These are phyloP conservation scores for Paspalum notatum DNA, from an alignment of 176 grass and related monocot genomes.

Conservation along the genomic window DNA sequence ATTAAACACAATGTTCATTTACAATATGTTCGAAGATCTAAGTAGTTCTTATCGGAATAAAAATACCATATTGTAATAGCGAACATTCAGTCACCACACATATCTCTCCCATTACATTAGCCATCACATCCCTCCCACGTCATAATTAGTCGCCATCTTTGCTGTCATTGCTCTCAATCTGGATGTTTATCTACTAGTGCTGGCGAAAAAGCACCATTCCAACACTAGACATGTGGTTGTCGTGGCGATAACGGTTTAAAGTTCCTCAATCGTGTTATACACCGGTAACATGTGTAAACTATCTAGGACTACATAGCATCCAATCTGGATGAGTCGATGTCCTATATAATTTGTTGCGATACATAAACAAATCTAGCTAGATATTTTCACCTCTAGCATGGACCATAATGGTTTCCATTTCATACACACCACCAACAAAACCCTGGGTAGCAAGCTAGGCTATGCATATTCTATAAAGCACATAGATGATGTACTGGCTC, in stretches of 20 bases:
- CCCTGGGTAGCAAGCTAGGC: neutral
- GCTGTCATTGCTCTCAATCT: neutral
- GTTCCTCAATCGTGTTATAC: no score
- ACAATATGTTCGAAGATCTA: no score
- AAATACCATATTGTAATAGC: no score
- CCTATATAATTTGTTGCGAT: neutral
- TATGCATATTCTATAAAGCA: neutral
- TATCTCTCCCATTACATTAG: neutral
- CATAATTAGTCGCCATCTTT: no score
- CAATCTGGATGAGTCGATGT: no score
- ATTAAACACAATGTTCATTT: no score
- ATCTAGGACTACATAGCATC: no score
- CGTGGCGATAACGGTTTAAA: neutral
- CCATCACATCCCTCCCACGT: neutral
- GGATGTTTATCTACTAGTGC: no score
- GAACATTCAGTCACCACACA: neutral
- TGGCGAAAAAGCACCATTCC: no score
- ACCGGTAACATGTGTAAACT: neutral
- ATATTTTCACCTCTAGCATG: slow-evolving; percentile 4
- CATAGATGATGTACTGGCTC: neutral
- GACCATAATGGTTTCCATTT: neutral
- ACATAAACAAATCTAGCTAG: neutral
- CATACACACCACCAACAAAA: neutral
- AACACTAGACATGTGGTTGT: no score
- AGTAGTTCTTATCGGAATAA: no score